Evolutionary conservation across 2,329 filamentous ascomycete species (phyloP), one percentile per base, ranked within the genome.

Genomic region (Akanthomyces lecanii): DNA sequence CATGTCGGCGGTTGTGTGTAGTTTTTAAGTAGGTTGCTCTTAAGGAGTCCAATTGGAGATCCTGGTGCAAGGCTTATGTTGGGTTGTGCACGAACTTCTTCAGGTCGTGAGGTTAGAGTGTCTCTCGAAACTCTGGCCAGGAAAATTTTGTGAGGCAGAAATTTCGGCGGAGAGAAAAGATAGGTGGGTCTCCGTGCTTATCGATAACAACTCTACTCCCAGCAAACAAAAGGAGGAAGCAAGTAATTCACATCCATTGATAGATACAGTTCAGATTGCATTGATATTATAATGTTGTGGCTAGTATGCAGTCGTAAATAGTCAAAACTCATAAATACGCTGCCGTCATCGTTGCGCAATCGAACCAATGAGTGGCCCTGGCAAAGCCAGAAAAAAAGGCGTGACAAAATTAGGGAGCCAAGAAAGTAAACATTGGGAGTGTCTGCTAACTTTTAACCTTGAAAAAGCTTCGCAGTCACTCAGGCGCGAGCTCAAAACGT

Each of bases 1-100:
- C 83, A 86, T 85, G 8, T 38, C 18, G 48, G 48, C 18, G 23
- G 6, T 0, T 30, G 12, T 45, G 12, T 21, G 21, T 10, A 8
- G 25, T 16, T 36, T 16, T 16, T 51, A 18, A 30, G 14, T 30
- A 3, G 14, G 4, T 40, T 30, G 28, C 4, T 5, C 3, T 21
- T n/a, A 3, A 21, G 6, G 18, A 45, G 16, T 5, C 42, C n/a
- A n/a, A 45, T 33, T 33, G 28, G 50, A 25, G 33, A 36, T 52
- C 42, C 16, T 8, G 16, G 6, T 2, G 42, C 42, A 4, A 14
- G 2, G n/a, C n/a, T 18, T 5, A 21, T 8, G 18, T 16, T 5
- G 12, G 4, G 4, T 47, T 25, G 44, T 23, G n/a, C n/a, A 47
- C 44, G 44, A 3, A 25, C 25, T 40, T 23, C 4, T 23, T 10